Percentiles rank a stretch among this genome's conserved stretches.
These are phyloP conservation scores for Nectriaceae sp. DNA, from an alignment of 2,329 filamentous ascomycete species.

Conservation along the genomic window DNA sequence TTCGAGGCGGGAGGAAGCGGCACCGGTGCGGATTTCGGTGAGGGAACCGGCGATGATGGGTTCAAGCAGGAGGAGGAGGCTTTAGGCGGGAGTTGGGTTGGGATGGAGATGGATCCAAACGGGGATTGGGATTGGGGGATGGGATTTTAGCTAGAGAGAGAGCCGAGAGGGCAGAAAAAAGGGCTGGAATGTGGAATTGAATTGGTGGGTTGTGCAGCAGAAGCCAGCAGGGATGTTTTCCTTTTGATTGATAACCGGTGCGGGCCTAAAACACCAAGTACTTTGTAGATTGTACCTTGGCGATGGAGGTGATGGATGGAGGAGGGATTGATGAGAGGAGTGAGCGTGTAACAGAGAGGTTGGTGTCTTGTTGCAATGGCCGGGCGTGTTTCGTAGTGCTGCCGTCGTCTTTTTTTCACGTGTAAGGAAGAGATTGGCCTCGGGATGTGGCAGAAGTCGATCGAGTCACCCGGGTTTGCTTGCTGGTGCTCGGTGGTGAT, in stretches of 20 bases:
- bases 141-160: constrained; percentile 10
- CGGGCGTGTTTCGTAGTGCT: too few relatives aligned
- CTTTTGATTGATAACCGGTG: constrained; percentile 6
- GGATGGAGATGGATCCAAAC: neutral
- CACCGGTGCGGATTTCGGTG: constrained; percentile 23
- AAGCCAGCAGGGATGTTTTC: constrained; percentile 15
- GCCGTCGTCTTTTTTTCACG: neutral
- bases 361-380: too few relatives aligned
- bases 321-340: too few relatives aligned
- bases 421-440: neutral
- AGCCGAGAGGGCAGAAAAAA: constrained; percentile 9
- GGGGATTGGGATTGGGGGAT: constrained; percentile 8
- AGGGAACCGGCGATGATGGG: constrained; percentile 28
- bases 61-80: constrained; percentile 13
- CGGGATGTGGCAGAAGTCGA: neutral
- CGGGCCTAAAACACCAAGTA: neutral
- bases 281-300: neutral
- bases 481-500: too few relatives aligned
- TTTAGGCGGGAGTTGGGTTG: constrained; percentile 3
- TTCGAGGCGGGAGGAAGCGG: neutral
- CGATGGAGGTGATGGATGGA: too few relatives aligned
- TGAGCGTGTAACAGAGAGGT: too few relatives aligned
- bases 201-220: constrained; percentile 1
- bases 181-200: constrained; percentile 19
- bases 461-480: too few relatives aligned